These are phyloP conservation scores for Populus simonii DNA, from an alignment of 345 rosid genomes.

Conservation along the genomic window DNA sequence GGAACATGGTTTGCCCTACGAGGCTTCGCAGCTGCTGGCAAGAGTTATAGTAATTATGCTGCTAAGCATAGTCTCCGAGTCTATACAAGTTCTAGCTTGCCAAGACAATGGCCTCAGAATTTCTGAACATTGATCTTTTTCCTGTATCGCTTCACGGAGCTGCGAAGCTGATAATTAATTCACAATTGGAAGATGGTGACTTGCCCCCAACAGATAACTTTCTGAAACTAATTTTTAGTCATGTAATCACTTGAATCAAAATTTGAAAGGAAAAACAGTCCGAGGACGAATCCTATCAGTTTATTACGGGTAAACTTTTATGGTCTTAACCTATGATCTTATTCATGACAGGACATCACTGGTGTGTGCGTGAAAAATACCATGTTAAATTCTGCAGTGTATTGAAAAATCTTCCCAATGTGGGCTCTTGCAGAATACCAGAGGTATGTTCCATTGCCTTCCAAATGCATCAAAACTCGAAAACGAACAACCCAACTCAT, in stretches of 20 bases:
- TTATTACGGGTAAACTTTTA: not conserved
- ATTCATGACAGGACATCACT: slow-evolving; percentile 52
- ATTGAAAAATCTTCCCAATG: slow-evolving; percentile 59
- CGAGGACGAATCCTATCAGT: no score
- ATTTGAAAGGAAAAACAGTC: no score
- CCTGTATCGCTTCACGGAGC: slow-evolving; percentile 34
- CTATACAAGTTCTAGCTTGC: no score
- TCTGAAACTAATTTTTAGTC: not conserved
- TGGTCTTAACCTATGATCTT: not conserved
- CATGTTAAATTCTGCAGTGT: slow-evolving; percentile 69
- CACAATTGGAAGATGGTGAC: slow-evolving; percentile 40
- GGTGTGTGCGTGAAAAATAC: slow-evolving; percentile 73
- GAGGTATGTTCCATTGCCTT: slow-evolving; percentile 7
- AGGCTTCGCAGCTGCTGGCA: no score
- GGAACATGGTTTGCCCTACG: no score
- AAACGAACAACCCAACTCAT: not conserved
- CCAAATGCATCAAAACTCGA: not conserved
- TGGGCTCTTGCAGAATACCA: slow-evolving; percentile 76
- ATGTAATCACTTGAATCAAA: no score
- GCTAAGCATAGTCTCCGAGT: no score
- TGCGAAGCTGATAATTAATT: slow-evolving; percentile 39
- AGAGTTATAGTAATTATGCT: no score
- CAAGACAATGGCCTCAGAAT: not conserved
- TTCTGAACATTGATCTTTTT: not conserved
- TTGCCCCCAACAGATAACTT: slow-evolving; percentile 38